Conservation (phyloP, 1,284 basidiomycete genomes). For the Sporisorium scitamineum region DNA sequence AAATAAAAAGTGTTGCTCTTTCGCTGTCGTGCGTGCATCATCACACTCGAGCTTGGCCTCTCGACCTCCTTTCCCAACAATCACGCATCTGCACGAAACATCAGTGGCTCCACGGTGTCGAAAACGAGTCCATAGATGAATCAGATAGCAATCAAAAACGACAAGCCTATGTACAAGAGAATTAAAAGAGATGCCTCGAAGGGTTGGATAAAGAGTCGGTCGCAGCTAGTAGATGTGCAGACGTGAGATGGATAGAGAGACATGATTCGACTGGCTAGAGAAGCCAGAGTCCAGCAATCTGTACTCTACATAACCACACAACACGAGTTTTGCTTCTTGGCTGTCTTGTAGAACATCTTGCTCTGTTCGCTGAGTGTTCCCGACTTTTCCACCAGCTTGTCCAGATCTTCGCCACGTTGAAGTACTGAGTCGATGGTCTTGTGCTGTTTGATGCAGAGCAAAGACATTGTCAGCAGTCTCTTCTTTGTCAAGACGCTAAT, state of each 20-base stretch:
- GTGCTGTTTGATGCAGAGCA: constrained; percentile 72
- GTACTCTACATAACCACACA: constrained; percentile 54
- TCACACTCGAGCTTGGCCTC: not conserved
- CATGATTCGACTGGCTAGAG: too few species aligned
- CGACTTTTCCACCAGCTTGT: constrained; percentile 95
- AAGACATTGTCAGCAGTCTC: not conserved
- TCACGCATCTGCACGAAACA: too few species aligned
- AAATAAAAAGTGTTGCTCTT: not conserved
- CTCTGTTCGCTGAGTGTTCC: constrained; percentile 88
- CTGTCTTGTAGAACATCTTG: constrained; percentile 91
- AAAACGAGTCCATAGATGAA: not conserved
- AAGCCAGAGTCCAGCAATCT: not conserved
- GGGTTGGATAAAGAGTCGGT: not conserved
- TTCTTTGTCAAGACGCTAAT: not conserved
- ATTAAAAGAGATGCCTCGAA: not conserved
- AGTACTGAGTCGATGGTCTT: constrained; percentile 99
- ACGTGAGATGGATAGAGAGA: not conserved
- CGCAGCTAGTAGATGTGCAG: not conserved
- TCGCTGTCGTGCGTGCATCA: not conserved
- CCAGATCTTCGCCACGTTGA: constrained; percentile 95
- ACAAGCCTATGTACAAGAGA: constrained; percentile 6
- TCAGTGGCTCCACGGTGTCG: too few species aligned
- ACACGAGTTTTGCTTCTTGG: constrained; percentile 78
- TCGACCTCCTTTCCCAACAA: not conserved
- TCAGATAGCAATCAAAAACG: not conserved